A percentile compares a stretch with the other conserved stretches of the same genome.
Conservation (phyloP, 192 early-diverging fungal species). For the Podila verticillata region DNA sequence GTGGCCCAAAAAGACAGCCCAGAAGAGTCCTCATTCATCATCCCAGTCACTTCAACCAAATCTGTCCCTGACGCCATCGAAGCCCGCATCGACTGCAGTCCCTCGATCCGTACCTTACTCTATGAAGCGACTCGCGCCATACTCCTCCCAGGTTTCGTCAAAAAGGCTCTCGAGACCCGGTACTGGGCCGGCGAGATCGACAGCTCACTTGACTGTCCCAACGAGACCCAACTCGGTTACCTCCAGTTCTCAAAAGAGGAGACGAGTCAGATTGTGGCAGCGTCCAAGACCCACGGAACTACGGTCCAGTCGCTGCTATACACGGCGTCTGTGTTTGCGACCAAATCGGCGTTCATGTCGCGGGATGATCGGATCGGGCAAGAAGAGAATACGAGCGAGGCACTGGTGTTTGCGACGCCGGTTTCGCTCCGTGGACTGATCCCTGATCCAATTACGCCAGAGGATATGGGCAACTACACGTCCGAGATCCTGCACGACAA, state of each 20-base stretch:
- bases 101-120: slow-evolving; percentile 27
- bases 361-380: neutral
- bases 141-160: slow-evolving; percentile 18
- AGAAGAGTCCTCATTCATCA: neutral
- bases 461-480: slow-evolving; percentile 32
- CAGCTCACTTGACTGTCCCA: slow-evolving; percentile 23
- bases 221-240: slow-evolving; percentile 19
- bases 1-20: neutral
- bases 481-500: slow-evolving; percentile 38
- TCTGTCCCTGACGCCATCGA: slow-evolving; percentile 33
- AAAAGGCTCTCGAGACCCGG: slow-evolving; percentile 25
- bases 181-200: slow-evolving; percentile 52
- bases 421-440: slow-evolving; percentile 28
- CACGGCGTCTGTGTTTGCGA: slow-evolving; percentile 31
- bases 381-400: slow-evolving; percentile 3
- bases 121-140: slow-evolving; percentile 19
- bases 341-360: slow-evolving; percentile 1
- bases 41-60: neutral
- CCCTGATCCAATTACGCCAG: slow-evolving; percentile 5
- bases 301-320: slow-evolving; percentile 35
- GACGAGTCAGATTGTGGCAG: neutral
- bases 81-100: slow-evolving; percentile 25
- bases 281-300: slow-evolving; percentile 13
- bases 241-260: slow-evolving; percentile 8
- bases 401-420: slow-evolving; percentile 40